Conservation (phyloP, 345 rosid species). For the Pistacia vera region DNA sequence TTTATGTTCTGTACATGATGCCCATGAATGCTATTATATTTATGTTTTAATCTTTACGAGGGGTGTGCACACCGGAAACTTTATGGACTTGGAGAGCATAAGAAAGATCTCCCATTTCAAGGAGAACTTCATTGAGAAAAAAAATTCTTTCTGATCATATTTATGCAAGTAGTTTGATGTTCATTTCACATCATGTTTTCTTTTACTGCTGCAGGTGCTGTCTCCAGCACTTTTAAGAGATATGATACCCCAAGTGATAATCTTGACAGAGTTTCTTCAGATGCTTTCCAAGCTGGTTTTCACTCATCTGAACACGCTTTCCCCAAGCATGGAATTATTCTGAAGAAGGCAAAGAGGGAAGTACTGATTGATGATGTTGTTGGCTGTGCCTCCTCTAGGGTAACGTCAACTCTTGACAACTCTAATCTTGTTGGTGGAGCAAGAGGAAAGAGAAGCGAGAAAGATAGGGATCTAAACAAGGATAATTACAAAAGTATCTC, state of each 20-base stretch:
- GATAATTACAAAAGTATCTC: slow-evolving; percentile 36
- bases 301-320: slow-evolving; percentile 25
- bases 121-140: not conserved
- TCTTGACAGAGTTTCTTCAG: slow-evolving; percentile 34
- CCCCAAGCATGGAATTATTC: slow-evolving; percentile 18
- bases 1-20: slow-evolving; percentile 4
- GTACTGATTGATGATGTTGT: slow-evolving; percentile 70
- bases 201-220: slow-evolving; percentile 57
- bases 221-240: slow-evolving; percentile 56
- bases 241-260: slow-evolving; percentile 35
- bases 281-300: slow-evolving; percentile 20
- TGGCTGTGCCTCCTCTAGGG: slow-evolving; percentile 75
- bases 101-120: not conserved
- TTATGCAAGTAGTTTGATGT: not conserved
- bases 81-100: not conserved
- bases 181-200: slow-evolving; percentile 1
- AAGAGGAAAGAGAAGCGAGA: slow-evolving; percentile 58
- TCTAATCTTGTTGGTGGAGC: slow-evolving; percentile 42
- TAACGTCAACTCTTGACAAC: slow-evolving; percentile 50
- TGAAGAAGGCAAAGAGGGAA: slow-evolving; percentile 50
- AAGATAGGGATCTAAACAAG: slow-evolving; percentile 43
- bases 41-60: not conserved
- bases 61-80: not conserved
- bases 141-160: not conserved
- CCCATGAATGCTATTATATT: not conserved